A percentile compares a stretch with the other conserved stretches of the same genome.
phyloP scores from a whole-genome alignment of 2,329 filamentous ascomycete genomes.

The Aspergillus piperis region DNA sequence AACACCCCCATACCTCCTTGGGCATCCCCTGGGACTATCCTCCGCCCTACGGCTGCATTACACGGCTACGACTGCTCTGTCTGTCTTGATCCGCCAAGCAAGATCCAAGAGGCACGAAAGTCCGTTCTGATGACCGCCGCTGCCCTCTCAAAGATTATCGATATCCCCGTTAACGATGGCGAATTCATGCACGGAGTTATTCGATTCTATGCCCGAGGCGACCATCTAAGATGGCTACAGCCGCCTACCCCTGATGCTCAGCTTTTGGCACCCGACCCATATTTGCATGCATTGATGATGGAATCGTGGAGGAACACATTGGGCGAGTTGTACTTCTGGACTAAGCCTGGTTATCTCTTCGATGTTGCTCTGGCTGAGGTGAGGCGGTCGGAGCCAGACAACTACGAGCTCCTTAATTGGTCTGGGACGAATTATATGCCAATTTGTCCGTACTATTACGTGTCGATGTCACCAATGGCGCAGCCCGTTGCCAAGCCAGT shows the following conservation, averaged over 20 bases:
- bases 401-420: not conserved
- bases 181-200: slow-evolving; percentile 10
- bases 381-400: not conserved
- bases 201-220: slow-evolving; percentile 16
- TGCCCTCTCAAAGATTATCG: slow-evolving; percentile 8
- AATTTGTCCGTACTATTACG: not conserved
- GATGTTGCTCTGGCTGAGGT: not conserved
- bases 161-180: not conserved
- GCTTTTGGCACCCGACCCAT: not conserved
- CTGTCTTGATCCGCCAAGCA: not conserved
- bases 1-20: not conserved
- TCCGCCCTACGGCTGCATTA: not conserved
- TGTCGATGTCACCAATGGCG: not conserved
- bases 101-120: not conserved
- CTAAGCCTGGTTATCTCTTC: not conserved
- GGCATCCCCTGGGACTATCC: slow-evolving; percentile 3
- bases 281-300: not conserved
- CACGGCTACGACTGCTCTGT: slow-evolving; percentile 4
- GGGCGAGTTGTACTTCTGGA: not conserved
- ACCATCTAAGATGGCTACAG: slow-evolving; percentile 13
- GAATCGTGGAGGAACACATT: not conserved
- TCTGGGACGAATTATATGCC: not conserved
- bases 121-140: slow-evolving; percentile 1
- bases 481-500: not conserved
- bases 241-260: not conserved